Conservation (phyloP, 306 rosid species). For the Urtica urens region DNA sequence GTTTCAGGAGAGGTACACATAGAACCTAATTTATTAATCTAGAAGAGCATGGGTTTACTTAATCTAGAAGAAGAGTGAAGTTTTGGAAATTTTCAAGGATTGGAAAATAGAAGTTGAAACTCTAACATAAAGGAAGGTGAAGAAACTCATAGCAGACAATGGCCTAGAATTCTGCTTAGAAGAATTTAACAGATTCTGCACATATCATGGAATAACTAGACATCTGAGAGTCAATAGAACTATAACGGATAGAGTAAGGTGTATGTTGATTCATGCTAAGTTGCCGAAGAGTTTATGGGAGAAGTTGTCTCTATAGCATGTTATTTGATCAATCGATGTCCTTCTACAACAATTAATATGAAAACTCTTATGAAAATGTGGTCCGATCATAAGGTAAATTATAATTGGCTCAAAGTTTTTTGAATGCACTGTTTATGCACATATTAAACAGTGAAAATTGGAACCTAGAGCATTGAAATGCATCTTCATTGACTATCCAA, state of each 20-base stretch:
- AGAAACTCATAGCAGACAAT: neutral
- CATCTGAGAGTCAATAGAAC: neutral
- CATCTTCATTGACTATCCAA: too few relatives aligned
- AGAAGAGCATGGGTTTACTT: too few relatives aligned
- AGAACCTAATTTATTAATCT: neutral
- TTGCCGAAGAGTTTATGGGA: neutral
- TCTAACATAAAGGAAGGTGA: conserved; percentile 1
- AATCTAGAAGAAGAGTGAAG: neutral
- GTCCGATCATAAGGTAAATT: neutral
- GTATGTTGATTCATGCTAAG: neutral
- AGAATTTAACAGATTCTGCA: neutral
- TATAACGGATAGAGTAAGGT: neutral
- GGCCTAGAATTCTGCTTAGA: neutral
- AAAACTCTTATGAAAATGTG: neutral
- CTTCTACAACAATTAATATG: neutral
- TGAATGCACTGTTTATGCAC: neutral
- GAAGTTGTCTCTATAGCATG: neutral
- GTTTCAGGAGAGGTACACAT: neutral
- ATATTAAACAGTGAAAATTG: neutral
- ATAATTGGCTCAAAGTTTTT: neutral
- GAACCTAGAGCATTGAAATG: neutral
- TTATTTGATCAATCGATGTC: neutral
- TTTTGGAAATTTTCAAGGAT: neutral
- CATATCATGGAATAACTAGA: conserved; percentile 2
- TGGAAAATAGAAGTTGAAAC: neutral